Evolutionary conservation across 331 rosid genomes (phyloP), one percentile per base, ranked within the genome.

Genomic region (Malus hybrid): DNA sequence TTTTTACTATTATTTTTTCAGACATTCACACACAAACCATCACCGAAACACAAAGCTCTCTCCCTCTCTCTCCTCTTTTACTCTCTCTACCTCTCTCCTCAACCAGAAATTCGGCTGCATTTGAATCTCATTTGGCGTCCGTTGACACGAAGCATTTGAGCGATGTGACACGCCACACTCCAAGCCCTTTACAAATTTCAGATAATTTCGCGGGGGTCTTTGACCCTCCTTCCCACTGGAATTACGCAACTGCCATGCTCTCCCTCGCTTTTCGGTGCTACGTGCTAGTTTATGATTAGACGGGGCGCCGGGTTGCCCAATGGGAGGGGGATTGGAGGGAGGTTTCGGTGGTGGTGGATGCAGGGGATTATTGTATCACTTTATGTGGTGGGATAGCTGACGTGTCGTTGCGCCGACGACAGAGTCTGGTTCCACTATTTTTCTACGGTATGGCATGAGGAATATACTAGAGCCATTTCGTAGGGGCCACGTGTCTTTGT

Each of bases 81-180:
- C 14, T 42, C 14, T 3, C 56, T 50, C 55, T 48, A 14, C 34
- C 82, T 36, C 76, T 81, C 76, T 54, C 52, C 2, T 1, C 34
- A 33, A n/a, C 54, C 14, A 77, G 3, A 67, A 81, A 88, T 88
- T 90, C 44, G 27, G 82, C 81, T 36, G 32, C 24, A 80, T 86
- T 90, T 70, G 83, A 90, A 83, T 86, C 48, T 50, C 34, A 11
- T 82, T 83, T 85, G 85, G 86, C 19, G 87, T 88, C 91, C 90
- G 96, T 90, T 86, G 86, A 83, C 84, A 63, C 76, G 20, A 14
- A n/a, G 56, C 19, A 6, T 8, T 1, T 2, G 16, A 62, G 28
- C 24, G 0, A 62, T 31, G n/a, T 20, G 29, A 77, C 39, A 20
- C 52, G 5, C 73, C 73, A 22, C 73, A 75, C 20, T 50, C 66